Evolutionary conservation across 257 asterid genomes (phyloP).

Genomic region (Buddleja alternifolia): DNA sequence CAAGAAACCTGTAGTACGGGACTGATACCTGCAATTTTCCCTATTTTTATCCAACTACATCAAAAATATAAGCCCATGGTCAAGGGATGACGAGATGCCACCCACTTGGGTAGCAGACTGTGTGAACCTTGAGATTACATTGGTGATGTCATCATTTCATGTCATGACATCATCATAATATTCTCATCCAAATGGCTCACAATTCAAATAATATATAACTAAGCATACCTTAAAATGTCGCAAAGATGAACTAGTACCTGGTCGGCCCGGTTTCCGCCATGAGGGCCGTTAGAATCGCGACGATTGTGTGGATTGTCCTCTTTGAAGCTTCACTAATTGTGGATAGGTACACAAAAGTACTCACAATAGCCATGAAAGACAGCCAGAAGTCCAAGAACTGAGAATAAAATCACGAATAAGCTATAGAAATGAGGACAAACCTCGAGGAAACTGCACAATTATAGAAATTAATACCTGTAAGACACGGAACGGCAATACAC

Average conservation of each 20-base stretch:
- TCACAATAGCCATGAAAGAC: constrained; percentile 96
- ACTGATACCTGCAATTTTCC: too few relatives aligned
- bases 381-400: constrained; percentile 99
- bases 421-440: neutral
- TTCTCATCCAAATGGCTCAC: too few relatives aligned
- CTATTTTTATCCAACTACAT: too few relatives aligned
- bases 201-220: too few relatives aligned
- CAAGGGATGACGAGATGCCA: too few relatives aligned
- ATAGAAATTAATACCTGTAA: constrained; percentile 65
- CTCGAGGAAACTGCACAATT: neutral
- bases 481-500: constrained; percentile 69
- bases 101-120: too few relatives aligned
- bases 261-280: constrained; percentile 96
- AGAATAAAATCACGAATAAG: constrained; percentile 26
- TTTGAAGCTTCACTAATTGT: constrained; percentile 73
- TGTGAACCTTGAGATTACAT: too few relatives aligned
- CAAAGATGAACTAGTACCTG: constrained; percentile 44
- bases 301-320: constrained; percentile 86
- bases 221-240: too few relatives aligned
- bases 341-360: constrained; percentile 84
- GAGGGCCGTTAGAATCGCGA: constrained; percentile 89
- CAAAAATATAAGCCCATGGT: too few relatives aligned
- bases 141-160: too few relatives aligned
- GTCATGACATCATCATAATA: too few relatives aligned
- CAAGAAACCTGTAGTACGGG: too few relatives aligned